Percentiles rank a stretch among this genome's conserved stretches.
phyloP scores from a whole-genome alignment of 1,139 yeast genomes.

The Pichia norvegensis region DNA sequence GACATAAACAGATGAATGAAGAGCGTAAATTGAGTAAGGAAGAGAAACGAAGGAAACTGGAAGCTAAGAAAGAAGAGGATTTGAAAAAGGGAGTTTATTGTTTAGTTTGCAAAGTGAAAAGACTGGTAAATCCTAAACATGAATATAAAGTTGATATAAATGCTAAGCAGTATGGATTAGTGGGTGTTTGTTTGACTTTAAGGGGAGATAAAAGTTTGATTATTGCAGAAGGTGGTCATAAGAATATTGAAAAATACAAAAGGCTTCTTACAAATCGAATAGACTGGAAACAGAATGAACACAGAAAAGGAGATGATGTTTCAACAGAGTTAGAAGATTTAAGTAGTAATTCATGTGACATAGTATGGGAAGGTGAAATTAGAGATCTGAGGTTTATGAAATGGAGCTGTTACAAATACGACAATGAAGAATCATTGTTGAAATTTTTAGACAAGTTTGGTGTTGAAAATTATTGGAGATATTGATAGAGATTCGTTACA shows the following conservation, averaged over 20 bases:
- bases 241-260: constrained; percentile 53
- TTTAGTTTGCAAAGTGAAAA: constrained; percentile 51
- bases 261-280: constrained; percentile 57
- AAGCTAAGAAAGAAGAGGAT: constrained; percentile 40
- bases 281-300: constrained; percentile 52
- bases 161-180: constrained; percentile 62
- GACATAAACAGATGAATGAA: constrained; percentile 57
- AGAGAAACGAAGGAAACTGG: constrained; percentile 40
- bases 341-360: constrained; percentile 40
- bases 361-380: constrained; percentile 75
- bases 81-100: constrained; percentile 47
- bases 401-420: constrained; percentile 52
- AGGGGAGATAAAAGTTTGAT: constrained; percentile 46
- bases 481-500: background rate
- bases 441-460: constrained; percentile 43
- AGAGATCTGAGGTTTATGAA: constrained; percentile 45
- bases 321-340: constrained; percentile 31
- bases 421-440: constrained; percentile 48
- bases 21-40: constrained; percentile 56
- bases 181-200: constrained; percentile 48
- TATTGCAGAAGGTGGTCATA: constrained; percentile 65
- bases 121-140: constrained; percentile 57
- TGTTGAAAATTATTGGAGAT: constrained; percentile 54
- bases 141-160: constrained; percentile 68
- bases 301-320: constrained; percentile 13